phyloP scores from a whole-genome alignment of 495 filamentous ascomycete species.

The Penicillium goetzii region DNA sequence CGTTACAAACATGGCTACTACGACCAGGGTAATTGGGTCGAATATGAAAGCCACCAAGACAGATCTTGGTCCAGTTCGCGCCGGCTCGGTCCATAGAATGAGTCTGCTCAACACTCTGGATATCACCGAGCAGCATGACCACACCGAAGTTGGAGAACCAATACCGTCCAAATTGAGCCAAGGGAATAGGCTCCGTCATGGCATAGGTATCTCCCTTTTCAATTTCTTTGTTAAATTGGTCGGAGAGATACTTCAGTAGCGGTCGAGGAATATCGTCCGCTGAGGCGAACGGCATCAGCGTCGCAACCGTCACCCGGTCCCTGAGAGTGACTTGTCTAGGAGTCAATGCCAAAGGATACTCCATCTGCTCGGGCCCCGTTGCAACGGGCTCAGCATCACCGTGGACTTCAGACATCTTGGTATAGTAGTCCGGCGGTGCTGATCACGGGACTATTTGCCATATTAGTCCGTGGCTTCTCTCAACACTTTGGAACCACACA shows the following conservation, averaged over 20 bases:
- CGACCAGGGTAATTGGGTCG: slow-evolving; percentile 97
- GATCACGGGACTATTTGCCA: slow-evolving; percentile 48
- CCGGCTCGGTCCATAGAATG: slow-evolving; percentile 55
- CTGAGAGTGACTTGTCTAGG: slow-evolving; percentile 87
- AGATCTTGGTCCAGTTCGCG: slow-evolving; percentile 81
- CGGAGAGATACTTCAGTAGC: slow-evolving; percentile 77
- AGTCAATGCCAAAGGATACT: slow-evolving; percentile 69
- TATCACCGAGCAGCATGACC: slow-evolving; percentile 87
- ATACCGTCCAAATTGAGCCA: slow-evolving; percentile 78
- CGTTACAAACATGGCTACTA: slow-evolving; percentile 96
- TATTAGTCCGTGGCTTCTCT: slow-evolving; percentile 37
- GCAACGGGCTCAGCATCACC: slow-evolving; percentile 67
- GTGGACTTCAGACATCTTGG: slow-evolving; percentile 81
- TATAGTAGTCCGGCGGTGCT: slow-evolving; percentile 27
- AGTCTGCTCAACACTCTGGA: slow-evolving; percentile 66
- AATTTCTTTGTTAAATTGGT: slow-evolving; percentile 92
- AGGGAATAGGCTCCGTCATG: slow-evolving; percentile 77
- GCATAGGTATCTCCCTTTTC: slow-evolving; percentile 97
- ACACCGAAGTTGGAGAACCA: slow-evolving; percentile 97
- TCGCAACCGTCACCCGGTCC: slow-evolving; percentile 88
- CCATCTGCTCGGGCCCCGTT: slow-evolving; percentile 47
- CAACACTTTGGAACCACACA: slow-evolving; percentile 8
- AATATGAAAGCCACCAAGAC: slow-evolving; percentile 94
- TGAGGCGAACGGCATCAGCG: slow-evolving; percentile 83
- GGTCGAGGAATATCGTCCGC: slow-evolving; percentile 72